Conservation (phyloP, 2,329 filamentous ascomycete species). For the Ilyonectria robusta region DNA sequence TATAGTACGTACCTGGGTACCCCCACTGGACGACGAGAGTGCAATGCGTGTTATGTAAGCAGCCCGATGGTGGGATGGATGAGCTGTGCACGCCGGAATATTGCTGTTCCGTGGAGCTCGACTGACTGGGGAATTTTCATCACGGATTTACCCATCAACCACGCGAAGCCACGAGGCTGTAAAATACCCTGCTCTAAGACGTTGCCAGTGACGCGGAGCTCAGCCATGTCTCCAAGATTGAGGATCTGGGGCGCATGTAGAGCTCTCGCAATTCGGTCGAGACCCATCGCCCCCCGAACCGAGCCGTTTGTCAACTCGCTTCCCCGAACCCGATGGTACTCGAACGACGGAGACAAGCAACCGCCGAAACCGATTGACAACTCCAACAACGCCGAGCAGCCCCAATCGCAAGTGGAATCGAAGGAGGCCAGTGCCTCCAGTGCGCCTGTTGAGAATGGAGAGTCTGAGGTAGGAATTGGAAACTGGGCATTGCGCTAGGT, state of each 20-base stretch:
- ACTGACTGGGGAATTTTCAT: constrained; percentile 46
- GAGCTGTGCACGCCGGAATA: constrained; percentile 34
- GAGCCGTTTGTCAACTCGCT: constrained; percentile 41
- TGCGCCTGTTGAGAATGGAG: constrained; percentile 23
- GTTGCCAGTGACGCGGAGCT: constrained; percentile 48
- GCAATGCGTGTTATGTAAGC: constrained; percentile 40
- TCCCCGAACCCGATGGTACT: constrained; percentile 48
- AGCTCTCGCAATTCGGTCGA: constrained; percentile 50
- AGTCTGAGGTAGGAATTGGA: constrained; percentile 44
- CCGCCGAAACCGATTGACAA: constrained; percentile 43
- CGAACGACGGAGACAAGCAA: constrained; percentile 51
- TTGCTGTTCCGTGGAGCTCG: constrained; percentile 36
- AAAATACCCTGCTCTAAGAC: constrained; percentile 43
- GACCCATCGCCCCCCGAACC: constrained; percentile 44
- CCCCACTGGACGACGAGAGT: neutral
- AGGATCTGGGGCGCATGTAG: constrained; percentile 54
- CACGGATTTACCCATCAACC: constrained; percentile 41
- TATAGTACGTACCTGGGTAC: constrained; percentile 4
- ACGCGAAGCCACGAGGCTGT: constrained; percentile 43
- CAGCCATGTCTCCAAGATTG: constrained; percentile 53
- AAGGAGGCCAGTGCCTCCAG: constrained; percentile 12
- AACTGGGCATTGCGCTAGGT: constrained; percentile 19
- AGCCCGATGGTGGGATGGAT: neutral
- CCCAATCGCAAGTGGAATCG: constrained; percentile 22
- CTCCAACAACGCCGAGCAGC: constrained; percentile 28